Evolutionary conservation across 768 basidiomycete species (phyloP).

Genomic region (Tylopilus plumbeoviolaceoides): DNA sequence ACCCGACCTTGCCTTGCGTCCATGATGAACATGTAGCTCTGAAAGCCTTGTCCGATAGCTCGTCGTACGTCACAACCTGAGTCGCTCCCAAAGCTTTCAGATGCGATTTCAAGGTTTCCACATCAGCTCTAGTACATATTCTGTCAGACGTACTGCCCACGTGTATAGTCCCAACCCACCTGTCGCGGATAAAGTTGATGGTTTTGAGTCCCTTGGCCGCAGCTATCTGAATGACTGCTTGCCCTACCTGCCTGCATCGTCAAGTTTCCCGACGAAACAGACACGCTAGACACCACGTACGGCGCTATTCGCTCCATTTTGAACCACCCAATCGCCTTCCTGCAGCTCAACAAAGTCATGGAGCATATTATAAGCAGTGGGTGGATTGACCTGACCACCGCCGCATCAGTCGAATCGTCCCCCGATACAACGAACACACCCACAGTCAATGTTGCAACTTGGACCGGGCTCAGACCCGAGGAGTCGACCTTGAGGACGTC

Average conservation of each 20-base stretch:
- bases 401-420: background rate
- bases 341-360: slow-evolving; percentile 60
- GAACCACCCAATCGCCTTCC: slow-evolving; percentile 75
- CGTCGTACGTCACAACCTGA: slow-evolving; percentile 75
- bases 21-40: slow-evolving; percentile 55
- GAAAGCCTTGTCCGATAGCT: slow-evolving; percentile 55
- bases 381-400: slow-evolving; percentile 64
- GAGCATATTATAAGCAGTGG: slow-evolving; percentile 83
- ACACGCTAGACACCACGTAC: slow-evolving; percentile 38
- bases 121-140: slow-evolving; percentile 44
- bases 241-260: slow-evolving; percentile 54
- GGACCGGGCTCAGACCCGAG: slow-evolving; percentile 48
- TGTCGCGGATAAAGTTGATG: slow-evolving; percentile 74
- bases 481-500: slow-evolving; percentile 63
- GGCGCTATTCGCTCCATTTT: slow-evolving; percentile 84
- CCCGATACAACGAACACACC: slow-evolving; percentile 10
- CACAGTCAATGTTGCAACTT: slow-evolving; percentile 76
- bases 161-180: slow-evolving; percentile 37
- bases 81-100: slow-evolving; percentile 66
- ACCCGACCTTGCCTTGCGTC: slow-evolving; percentile 56
- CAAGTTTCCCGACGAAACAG: background rate
- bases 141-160: background rate
- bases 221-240: slow-evolving; percentile 86
- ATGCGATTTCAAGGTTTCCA: slow-evolving; percentile 45
- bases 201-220: slow-evolving; percentile 65